A percentile compares a stretch with the other conserved stretches of the same genome.
These are phyloP conservation scores for Pseudogymnoascus sp. DNA, from an alignment of 2,329 filamentous ascomycete genomes.

Conservation along the genomic window DNA sequence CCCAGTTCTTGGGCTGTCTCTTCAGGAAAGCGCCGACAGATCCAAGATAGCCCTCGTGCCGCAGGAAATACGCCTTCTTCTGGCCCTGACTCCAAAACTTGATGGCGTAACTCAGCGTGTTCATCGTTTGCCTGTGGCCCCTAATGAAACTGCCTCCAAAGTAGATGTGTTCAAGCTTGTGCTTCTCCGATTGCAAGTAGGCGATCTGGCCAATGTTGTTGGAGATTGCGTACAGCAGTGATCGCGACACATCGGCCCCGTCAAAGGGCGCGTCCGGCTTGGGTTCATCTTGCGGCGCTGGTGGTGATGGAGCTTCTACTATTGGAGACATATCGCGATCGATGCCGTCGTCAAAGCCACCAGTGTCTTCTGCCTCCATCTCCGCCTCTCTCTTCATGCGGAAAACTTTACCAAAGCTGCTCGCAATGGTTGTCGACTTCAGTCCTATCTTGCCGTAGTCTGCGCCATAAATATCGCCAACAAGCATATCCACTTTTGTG, in stretches of 20 bases:
- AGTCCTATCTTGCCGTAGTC: constrained; percentile 95
- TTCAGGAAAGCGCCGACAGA: constrained; percentile 91
- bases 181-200: constrained; percentile 93
- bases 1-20: constrained; percentile 85
- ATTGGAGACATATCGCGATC: constrained; percentile 1
- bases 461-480: constrained; percentile 94
- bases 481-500: constrained; percentile 85
- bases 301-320: not conserved
- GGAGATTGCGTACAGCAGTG: constrained; percentile 86
- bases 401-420: constrained; percentile 94
- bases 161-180: constrained; percentile 85
- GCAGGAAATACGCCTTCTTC: constrained; percentile 91
- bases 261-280: constrained; percentile 48
- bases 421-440: constrained; percentile 91
- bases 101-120: constrained; percentile 92
- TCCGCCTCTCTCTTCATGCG: constrained; percentile 84
- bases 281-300: not conserved
- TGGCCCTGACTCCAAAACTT: constrained; percentile 92
- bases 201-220: constrained; percentile 99
- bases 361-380: constrained; percentile 64
- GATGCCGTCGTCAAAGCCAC: constrained; percentile 25
- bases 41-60: constrained; percentile 92
- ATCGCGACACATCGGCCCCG: constrained; percentile 78
- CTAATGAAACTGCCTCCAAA: constrained; percentile 97
- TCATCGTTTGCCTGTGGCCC: constrained; percentile 94